Base-by-base conservation (phyloP, 108 stramenopile genomes). In the Skeletonema potamos region DNA sequence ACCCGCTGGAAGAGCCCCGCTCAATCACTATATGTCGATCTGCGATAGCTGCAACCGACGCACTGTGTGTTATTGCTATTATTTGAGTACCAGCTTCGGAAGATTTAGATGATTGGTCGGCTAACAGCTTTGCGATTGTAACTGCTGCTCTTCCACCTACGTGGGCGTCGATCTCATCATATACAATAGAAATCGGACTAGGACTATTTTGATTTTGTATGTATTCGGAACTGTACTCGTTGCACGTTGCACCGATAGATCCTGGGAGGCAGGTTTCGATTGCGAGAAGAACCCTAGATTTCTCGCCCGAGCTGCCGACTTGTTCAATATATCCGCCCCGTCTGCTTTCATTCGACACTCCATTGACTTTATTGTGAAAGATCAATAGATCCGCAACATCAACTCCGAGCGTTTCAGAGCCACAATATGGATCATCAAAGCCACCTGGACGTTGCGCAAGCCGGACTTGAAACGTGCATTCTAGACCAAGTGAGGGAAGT, bases 131-230 rank as follows among this genome's bases (percentile, higher is more conserved):
- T 39, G 87, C 89, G 54, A 93, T 81, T 17, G 92, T 79, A 13
- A 89, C 85, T 22, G 90, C 90, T 22, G 92, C 89, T n/a, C 86
- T 56, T 27, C 92, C 92, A 32, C 92, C 92, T 28, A 93, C 90
- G 69, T 93, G 92, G 27, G 90, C 88, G 74, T 93, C 92, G 51
- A 93, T 93, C 63, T 93, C 92, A 64, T 93, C 92, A 59, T 91
- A 93, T 15, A 93, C 77, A 12, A 93, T 87, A 32, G 88, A 71
- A 3, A 91, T 80, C 4, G 92, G 89, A 61, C 70, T 73, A 8
- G 92, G 89, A 61, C 70, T 73, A 8, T 43, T 61, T n/a, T 18
- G 37, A 65, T 48, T 54, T 66, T 37, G 56, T 41, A 30, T 66
- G 51, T 64, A 56, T 28, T 43, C 39, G 34, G 55, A 32, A 26